Base-by-base conservation (phyloP, 768 basidiomycete species). In the Mrakia gelida region DNA sequence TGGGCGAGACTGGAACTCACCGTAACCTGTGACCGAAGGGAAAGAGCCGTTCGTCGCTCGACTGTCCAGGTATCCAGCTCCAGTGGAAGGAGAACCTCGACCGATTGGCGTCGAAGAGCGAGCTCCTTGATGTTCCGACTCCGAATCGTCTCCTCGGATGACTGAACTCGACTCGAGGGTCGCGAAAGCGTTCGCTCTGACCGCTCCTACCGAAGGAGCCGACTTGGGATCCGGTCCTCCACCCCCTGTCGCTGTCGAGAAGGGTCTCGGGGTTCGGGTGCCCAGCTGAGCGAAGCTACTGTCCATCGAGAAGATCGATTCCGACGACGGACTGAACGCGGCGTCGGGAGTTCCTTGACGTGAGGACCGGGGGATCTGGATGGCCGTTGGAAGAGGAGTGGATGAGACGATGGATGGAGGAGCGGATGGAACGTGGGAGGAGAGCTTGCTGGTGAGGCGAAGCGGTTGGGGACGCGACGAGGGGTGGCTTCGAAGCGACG, bases 161-260 rank as follows among this genome's bases (percentile, higher is more conserved):
- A 61, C 72, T 23, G 56, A 73, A n/a, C 72, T 2, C 89, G 91
- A 87, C 81, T 98, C 92, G 76, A 97, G 84, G 63, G 93, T 84
- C 0, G 96, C 96, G 13, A 90, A 87, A 0, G 92, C 96, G 81
- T 91, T 95, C 10, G 90, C 88, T 82, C 89, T 91, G 10, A 92
- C 92, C 3, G 94, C 92, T 2, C 92, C 95, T 59, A 98, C 86
- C 6, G 95, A 93, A 38, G 97, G 92, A 0, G 93, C 92, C 6
- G 92, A 95, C 82, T 96, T 95, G 80, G 90, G 90, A 1, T 70
- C 67, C 13, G 41, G 32, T n/a, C 26, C 38, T 41, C 67, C 67
- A 21, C 67, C 67, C 26, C 67, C 67, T 26, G 67, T n/a, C 10
- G 38, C 38, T 9, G 38, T 70, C 10, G 67, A 70, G 41, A 70